These are phyloP conservation scores for Leccinum barrowsii DNA, from an alignment of 768 basidiomycete species.

Conservation along the genomic window DNA sequence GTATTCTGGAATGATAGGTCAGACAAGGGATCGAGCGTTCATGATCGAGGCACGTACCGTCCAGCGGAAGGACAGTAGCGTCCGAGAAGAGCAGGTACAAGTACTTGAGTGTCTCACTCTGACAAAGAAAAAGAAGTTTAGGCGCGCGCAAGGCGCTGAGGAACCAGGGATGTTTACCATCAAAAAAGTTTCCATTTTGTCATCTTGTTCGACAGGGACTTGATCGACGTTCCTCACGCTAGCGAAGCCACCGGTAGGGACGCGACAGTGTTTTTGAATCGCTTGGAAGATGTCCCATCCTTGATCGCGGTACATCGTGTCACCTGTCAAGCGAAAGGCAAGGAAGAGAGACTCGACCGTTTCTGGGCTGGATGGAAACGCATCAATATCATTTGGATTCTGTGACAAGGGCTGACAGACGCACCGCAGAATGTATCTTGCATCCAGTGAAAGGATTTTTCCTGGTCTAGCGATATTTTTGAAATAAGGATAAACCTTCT, in stretches of 20 bases:
- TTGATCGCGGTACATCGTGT: slow-evolving; percentile 71
- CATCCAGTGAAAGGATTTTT: slow-evolving; percentile 58
- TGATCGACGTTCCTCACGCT: slow-evolving; percentile 82
- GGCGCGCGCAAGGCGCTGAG: neutral
- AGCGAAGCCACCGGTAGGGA: slow-evolving; percentile 81
- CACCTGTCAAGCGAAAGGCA: slow-evolving; percentile 86
- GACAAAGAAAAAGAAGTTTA: neutral
- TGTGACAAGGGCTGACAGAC: slow-evolving; percentile 13
- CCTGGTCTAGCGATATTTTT: slow-evolving; percentile 19
- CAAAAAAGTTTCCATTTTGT: slow-evolving; percentile 96
- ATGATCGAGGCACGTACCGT: slow-evolving; percentile 47
- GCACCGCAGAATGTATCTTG: slow-evolving; percentile 87
- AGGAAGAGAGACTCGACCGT: slow-evolving; percentile 93
- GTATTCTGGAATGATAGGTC: slow-evolving; percentile 47
- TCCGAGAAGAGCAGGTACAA: slow-evolving; percentile 85
- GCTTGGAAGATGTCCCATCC: slow-evolving; percentile 91
- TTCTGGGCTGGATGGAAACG: slow-evolving; percentile 61
- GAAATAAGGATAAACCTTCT: slow-evolving; percentile 1
- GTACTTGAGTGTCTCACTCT: slow-evolving; percentile 92
- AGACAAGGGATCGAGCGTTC: slow-evolving; percentile 1
- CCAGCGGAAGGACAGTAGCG: slow-evolving; percentile 63
- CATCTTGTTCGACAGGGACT: slow-evolving; percentile 62
- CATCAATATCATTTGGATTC: neutral
- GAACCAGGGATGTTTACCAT: slow-evolving; percentile 48
- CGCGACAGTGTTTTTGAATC: slow-evolving; percentile 77